phyloP scores from a whole-genome alignment of 2,329 filamentous ascomycete species.

The Epicoccum sorghinum region DNA sequence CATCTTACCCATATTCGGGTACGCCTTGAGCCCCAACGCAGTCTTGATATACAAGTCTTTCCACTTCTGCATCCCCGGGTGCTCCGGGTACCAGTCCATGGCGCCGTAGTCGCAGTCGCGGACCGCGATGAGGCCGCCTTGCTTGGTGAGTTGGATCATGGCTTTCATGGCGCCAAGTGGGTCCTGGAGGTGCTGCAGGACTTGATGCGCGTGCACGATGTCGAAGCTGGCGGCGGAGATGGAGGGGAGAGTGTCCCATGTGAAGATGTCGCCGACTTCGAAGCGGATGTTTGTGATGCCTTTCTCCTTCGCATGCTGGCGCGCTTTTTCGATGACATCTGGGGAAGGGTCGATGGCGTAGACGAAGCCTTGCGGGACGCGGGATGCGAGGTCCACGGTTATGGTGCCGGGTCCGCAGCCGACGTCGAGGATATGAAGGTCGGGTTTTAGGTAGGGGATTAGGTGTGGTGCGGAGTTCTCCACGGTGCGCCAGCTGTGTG shows the following conservation, averaged over 20 bases:
- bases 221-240: slow-evolving; percentile 53
- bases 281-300: slow-evolving; percentile 51
- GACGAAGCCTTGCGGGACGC: slow-evolving; percentile 52
- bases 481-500: slow-evolving; percentile 54
- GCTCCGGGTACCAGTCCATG: slow-evolving; percentile 49
- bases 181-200: slow-evolving; percentile 62
- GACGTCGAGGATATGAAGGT: slow-evolving; percentile 52
- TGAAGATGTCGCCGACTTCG: slow-evolving; percentile 50
- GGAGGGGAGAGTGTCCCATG: slow-evolving; percentile 51
- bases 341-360: slow-evolving; percentile 54
- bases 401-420: slow-evolving; percentile 59
- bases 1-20: slow-evolving; percentile 45
- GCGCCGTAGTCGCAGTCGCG: slow-evolving; percentile 46
- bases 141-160: slow-evolving; percentile 61
- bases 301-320: slow-evolving; percentile 42
- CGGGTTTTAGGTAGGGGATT: slow-evolving; percentile 39
- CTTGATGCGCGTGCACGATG: slow-evolving; percentile 65
- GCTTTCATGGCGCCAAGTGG: slow-evolving; percentile 58
- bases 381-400: slow-evolving; percentile 51
- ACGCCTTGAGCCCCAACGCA: slow-evolving; percentile 38
- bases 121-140: slow-evolving; percentile 59
- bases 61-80: slow-evolving; percentile 43
- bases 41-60: slow-evolving; percentile 43
- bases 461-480: slow-evolving; percentile 52
- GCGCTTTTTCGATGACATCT: slow-evolving; percentile 51